A percentile compares a stretch with the other conserved stretches of the same genome.
These are phyloP conservation scores for Aeminium ludgeri DNA, from an alignment of 495 filamentous ascomycete genomes.

Conservation along the genomic window DNA sequence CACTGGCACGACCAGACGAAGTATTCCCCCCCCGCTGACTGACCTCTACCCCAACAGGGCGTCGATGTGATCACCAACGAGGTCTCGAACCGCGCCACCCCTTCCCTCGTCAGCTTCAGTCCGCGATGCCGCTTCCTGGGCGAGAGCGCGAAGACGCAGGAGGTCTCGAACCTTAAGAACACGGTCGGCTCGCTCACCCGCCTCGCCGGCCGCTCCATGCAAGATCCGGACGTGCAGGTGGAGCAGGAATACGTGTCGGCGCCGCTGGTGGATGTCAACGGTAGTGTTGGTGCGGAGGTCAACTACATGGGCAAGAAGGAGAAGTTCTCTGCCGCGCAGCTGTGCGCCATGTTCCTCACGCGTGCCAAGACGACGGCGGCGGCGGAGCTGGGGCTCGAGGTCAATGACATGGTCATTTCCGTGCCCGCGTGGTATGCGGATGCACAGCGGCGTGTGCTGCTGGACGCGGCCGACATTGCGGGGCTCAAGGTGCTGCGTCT, in stretches of 20 bases:
- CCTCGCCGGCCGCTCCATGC: constrained; percentile 66
- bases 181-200: constrained; percentile 86
- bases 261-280: constrained; percentile 70
- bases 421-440: constrained; percentile 97
- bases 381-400: constrained; percentile 75
- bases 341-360: constrained; percentile 86
- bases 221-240: constrained; percentile 78
- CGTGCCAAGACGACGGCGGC: constrained; percentile 82
- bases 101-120: constrained; percentile 93
- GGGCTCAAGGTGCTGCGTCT: constrained; percentile 83
- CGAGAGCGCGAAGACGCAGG: constrained; percentile 92
- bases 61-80: constrained; percentile 99
- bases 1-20: not conserved
- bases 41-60: constrained; percentile 85
- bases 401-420: constrained; percentile 88
- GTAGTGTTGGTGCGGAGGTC: constrained; percentile 89
- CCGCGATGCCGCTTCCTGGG: constrained; percentile 85
- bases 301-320: constrained; percentile 88
- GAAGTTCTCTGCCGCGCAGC: constrained; percentile 76
- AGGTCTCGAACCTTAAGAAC: constrained; percentile 99
- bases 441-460: constrained; percentile 66
- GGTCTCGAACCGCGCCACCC: constrained; percentile 94
- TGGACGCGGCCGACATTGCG: constrained; percentile 90
- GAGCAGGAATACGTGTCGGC: constrained; percentile 89
- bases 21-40: constrained; percentile 24